phyloP scores from a whole-genome alignment of 106 monocot genomes.

The Vanilla planifolia region DNA sequence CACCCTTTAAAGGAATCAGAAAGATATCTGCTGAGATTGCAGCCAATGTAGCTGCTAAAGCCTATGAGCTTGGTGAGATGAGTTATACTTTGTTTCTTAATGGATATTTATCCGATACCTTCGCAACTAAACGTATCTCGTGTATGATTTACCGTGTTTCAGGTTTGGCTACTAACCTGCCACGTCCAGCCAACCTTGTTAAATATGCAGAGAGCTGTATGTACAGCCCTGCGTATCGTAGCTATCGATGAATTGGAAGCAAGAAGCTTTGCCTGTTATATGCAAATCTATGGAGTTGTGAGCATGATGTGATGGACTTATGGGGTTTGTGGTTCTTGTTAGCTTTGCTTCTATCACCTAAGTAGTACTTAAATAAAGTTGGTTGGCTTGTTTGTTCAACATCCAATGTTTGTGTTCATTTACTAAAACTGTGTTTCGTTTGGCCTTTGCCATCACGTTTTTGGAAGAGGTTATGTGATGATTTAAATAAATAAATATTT shows the following conservation, averaged over 20 bases:
- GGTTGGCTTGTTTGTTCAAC: not conserved
- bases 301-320: too few species aligned
- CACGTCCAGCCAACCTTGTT: constrained; percentile 61
- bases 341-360: not conserved
- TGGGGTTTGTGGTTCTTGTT: too few species aligned
- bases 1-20: constrained; percentile 78
- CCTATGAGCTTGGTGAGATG: constrained; percentile 78
- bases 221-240: constrained; percentile 72
- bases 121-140: too few species aligned
- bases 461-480: too few species aligned
- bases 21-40: constrained; percentile 95
- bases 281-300: not conserved
- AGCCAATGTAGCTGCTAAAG: constrained; percentile 87
- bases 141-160: not conserved
- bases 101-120: not conserved
- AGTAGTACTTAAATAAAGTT: not conserved
- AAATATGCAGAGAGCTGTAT: constrained; percentile 87
- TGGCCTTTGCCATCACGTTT: too few species aligned
- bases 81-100: too few species aligned
- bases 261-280: too few species aligned
- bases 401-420: not conserved
- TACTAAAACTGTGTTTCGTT: not conserved
- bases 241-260: constrained; percentile 34
- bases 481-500: too few species aligned
- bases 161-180: constrained; percentile 72